Base-by-base conservation (phyloP, 2,329 filamentous ascomycete genomes). In the Cladosporium sp. region DNA sequence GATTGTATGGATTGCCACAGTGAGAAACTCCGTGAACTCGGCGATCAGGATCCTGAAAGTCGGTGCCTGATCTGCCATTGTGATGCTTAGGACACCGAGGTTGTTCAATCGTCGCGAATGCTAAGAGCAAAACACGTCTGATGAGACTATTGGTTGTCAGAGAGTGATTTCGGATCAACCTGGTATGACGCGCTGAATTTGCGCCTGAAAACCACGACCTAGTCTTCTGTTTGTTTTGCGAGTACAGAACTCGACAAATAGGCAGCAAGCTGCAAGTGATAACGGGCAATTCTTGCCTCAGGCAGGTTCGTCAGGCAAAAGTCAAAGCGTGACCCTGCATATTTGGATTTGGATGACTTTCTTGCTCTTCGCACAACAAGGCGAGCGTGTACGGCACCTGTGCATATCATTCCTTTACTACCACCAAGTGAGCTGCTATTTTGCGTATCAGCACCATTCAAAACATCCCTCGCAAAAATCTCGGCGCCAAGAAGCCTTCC, bases 1-100 rank as follows among this genome's bases (percentile, higher is more conserved):
- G 73, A 97, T 89, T 67, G 92, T 92, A 83, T 97, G 93, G 69
- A 94, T 87, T 72, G 91, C 87, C 68, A 94, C 88, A 68, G 89
- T 91, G 65, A 97, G 86, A 80, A 97, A 97, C 74, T 89, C 87
- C 68, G 86, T 87, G 79, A 96, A 93, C 61, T 88, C 86, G 66
- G 83, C 80, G 70, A 93, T 85, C 70, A 93, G 86, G 62, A 81
- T 77, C 76, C 84, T 74, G 81, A 87, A 80, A 21, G 77, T 79
- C 1, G 76, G 66, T 21, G 47, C 21, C 32, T 54, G n/a, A 3
- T 41, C 47, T 15, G 60, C 49, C 60, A 63, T 63, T 12, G 2
- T 41, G 36, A 41, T 41, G 41, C 41, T 21, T 15, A 12, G 18
- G 18, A 44, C 18, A 18, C 7, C 38, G 38, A 44, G 38, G 38